phyloP scores from a whole-genome alignment of 345 rosid species.

The Acer saccharum region DNA sequence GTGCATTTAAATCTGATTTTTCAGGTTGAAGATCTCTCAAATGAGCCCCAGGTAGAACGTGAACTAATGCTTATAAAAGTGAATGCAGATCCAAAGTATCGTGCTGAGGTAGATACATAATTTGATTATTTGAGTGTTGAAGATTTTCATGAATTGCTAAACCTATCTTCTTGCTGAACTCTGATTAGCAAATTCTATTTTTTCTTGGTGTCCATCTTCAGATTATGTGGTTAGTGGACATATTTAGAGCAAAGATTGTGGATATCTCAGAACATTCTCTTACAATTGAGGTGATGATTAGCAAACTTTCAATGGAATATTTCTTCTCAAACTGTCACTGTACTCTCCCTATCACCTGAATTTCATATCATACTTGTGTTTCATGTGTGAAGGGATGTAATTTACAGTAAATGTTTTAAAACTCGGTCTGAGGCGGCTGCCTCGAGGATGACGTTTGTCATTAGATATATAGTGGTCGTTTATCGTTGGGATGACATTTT shows the following conservation, averaged over 20 bases:
- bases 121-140: neutral
- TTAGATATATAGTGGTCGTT: too few species aligned
- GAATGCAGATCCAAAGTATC: constrained; percentile 55
- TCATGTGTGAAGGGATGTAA: neutral
- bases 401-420: neutral
- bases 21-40: constrained; percentile 92
- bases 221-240: constrained; percentile 92
- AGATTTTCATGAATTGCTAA: neutral
- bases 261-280: constrained; percentile 77
- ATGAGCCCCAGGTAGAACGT: constrained; percentile 93
- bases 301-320: neutral
- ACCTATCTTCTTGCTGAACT: neutral
- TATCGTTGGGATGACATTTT: too few species aligned
- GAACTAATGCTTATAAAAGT: constrained; percentile 93
- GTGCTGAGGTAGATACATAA: constrained; percentile 61
- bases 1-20: neutral
- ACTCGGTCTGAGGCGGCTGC: too few species aligned
- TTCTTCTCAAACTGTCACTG: neutral
- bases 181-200: constrained; percentile 3
- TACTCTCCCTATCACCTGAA: neutral
- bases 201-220: constrained; percentile 37
- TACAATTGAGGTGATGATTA: constrained; percentile 74
- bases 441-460: too few species aligned
- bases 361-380: neutral
- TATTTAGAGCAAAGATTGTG: constrained; percentile 84